Percentiles rank a stretch among this genome's conserved stretches.
These are phyloP conservation scores for Paramecium sonneborni DNA, from an alignment of 73 alveolate genomes.

Conservation along the genomic window DNA sequence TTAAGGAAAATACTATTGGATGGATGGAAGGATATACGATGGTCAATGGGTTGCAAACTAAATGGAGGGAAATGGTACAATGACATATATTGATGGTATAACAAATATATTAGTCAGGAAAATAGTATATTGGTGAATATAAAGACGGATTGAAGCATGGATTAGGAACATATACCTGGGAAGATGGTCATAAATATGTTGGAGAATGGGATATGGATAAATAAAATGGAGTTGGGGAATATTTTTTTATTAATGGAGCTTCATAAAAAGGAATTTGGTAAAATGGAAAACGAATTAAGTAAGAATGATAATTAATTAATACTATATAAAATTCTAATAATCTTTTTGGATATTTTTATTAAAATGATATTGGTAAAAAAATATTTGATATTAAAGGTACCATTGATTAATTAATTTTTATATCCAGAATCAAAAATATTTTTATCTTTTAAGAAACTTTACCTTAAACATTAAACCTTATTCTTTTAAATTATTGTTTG, in stretches of 20 bases:
- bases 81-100: conserved; percentile 80
- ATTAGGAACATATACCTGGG: conserved; percentile 77
- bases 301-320: not conserved
- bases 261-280: conserved; percentile 45
- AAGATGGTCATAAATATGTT: conserved; percentile 76
- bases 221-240: conserved; percentile 54
- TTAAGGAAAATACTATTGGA: conserved; percentile 70
- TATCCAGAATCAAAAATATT: no score
- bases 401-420: no score
- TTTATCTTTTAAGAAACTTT: no score
- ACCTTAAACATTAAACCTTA: no score
- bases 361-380: no score
- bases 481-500: no score
- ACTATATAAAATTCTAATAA: not conserved
- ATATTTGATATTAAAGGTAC: no score
- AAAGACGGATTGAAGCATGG: conserved; percentile 74
- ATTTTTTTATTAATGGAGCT: conserved; percentile 4
- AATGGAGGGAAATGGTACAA: conserved; percentile 85
- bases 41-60: conserved; percentile 73
- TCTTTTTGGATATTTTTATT: no score
- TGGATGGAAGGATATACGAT: conserved; percentile 73
- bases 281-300: conserved; percentile 30
- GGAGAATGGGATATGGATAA: conserved; percentile 68
- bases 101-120: conserved; percentile 72
- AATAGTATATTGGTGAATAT: conserved; percentile 76